Evolutionary conservation across 2,329 filamentous ascomycete species (phyloP).

Genomic region (Meredithiella fracta): DNA sequence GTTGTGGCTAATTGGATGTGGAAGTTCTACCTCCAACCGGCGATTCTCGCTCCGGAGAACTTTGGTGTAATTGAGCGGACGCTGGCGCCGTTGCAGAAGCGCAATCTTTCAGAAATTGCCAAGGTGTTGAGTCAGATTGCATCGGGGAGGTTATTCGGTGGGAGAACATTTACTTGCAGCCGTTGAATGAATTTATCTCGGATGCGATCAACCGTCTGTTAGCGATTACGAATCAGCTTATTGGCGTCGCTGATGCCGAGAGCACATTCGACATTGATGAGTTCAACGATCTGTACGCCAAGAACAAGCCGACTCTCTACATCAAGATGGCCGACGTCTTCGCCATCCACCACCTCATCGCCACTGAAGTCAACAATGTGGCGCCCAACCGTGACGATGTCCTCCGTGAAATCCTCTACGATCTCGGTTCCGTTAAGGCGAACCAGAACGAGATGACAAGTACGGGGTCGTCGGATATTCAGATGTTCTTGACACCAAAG

Average conservation of each 20-base stretch:
- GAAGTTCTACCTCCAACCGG: slow-evolving; percentile 84
- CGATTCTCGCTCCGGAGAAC: slow-evolving; percentile 75
- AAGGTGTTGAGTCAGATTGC: slow-evolving; percentile 85
- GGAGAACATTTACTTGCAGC: slow-evolving; percentile 94
- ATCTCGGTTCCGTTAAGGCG: slow-evolving; percentile 87
- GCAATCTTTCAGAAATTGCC: slow-evolving; percentile 75
- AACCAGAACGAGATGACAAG: slow-evolving; percentile 88
- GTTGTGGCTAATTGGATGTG: slow-evolving; percentile 83
- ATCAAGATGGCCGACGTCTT: slow-evolving; percentile 98
- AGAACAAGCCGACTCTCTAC: slow-evolving; percentile 94
- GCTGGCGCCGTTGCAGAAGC: slow-evolving; percentile 78
- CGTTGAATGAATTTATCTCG: slow-evolving; percentile 76
- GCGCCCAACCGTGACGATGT: slow-evolving; percentile 73
- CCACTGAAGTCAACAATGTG: slow-evolving; percentile 59
- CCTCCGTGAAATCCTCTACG: slow-evolving; percentile 77
- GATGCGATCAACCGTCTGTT: slow-evolving; percentile 69
- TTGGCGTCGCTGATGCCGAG: slow-evolving; percentile 74
- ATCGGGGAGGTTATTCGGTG: slow-evolving; percentile 76
- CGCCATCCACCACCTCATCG: slow-evolving; percentile 78
- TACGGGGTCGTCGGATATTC: slow-evolving; percentile 75
- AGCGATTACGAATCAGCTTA: slow-evolving; percentile 58
- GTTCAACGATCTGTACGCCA: slow-evolving; percentile 93
- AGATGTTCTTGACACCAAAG: slow-evolving; percentile 77
- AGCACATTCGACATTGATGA: slow-evolving; percentile 95
- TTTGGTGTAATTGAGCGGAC: slow-evolving; percentile 84